phyloP scores from a whole-genome alignment of 1,139 yeast genomes.

The Suhomyces choctaworum region DNA sequence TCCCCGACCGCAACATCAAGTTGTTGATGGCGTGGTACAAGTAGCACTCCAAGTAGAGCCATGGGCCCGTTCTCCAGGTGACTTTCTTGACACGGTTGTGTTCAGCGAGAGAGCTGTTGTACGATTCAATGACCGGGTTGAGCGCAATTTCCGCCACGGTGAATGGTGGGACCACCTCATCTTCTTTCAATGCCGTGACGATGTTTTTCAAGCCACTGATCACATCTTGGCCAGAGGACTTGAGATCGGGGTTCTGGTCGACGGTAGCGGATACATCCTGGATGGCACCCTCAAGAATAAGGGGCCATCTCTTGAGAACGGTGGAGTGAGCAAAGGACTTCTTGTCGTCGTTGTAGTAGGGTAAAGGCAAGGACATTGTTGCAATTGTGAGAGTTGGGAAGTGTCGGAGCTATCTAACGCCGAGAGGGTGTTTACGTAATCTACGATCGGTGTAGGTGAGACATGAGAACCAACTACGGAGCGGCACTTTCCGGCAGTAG shows the following conservation, averaged over 20 bases:
- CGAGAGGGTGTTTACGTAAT: conserved; percentile 1
- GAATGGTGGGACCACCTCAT: conserved; percentile 44
- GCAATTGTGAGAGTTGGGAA: not conserved
- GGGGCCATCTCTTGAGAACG: conserved; percentile 84
- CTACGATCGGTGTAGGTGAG: not conserved
- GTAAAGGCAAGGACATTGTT: conserved; percentile 22
- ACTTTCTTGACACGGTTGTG: conserved; percentile 27
- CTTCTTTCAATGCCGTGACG: conserved; percentile 37
- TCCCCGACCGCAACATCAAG: conserved; percentile 34
- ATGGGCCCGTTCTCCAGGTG: conserved; percentile 89
- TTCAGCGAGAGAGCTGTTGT: conserved; percentile 47
- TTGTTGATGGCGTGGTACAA: conserved; percentile 67
- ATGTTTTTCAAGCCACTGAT: conserved; percentile 42
- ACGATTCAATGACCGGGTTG: conserved; percentile 49
- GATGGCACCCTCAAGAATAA: conserved; percentile 66
- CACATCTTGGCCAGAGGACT: conserved; percentile 34
- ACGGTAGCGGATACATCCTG: conserved; percentile 49
- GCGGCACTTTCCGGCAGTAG: not conserved
- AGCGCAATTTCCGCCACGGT: conserved; percentile 37
- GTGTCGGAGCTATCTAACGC: not conserved
- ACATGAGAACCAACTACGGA: too few relatives aligned
- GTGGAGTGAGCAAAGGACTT: conserved; percentile 83
- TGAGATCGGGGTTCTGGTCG: conserved; percentile 14
- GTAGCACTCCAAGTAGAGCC: conserved; percentile 88
- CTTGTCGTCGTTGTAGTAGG: conserved; percentile 64